Evolutionary conservation across 2,329 filamentous ascomycete species (phyloP), one percentile per base, ranked within the genome.

Genomic region (Arthroderma sp.): DNA sequence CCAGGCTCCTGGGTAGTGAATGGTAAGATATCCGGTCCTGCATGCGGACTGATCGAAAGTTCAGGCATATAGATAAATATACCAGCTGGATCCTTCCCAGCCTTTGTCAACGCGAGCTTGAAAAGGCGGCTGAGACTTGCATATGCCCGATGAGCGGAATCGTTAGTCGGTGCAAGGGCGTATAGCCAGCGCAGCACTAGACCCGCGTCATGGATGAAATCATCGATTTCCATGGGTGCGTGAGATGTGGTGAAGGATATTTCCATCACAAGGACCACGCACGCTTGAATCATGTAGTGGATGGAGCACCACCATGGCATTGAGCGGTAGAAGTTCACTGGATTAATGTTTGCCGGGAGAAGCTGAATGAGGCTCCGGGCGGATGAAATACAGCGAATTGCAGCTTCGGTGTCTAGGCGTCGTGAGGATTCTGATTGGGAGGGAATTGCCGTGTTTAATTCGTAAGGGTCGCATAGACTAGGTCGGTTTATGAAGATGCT

Each of bases 231-330:
- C 2, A 52, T 36, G 4, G 53, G 49, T 40, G 54, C 44, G 45
- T 62, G 59, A 28, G 42, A 42, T 4, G 50, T 40, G 10, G 56
- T 50, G 40, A 58, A 58, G 6, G 57, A 58, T 4, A 66, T 43
- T 45, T 66, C 64, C 4, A 64, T 54, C 46, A 66, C 53, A 8
- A 67, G 51, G 28, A 67, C 49, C 1, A 58, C 53, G 4, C 59
- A 51, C 4, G 63, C 59, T 51, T 67, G 65, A 54, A 65, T 62
- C 8, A 68, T 52, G 39, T 59, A 56, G 43, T 66, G 64, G 10
- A 66, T 51, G n/a, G 62, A 51, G 10, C 56, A 59, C 62, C 63
- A 66, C 64, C 64, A 67, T 3, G 65, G 64, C 2, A 58, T 58
- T 22, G 57, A 53, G 32, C 58, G 46, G 43, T 65, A 64, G 2